Base-by-base conservation (phyloP, 345 rosid species). In the Salix udensis region DNA sequence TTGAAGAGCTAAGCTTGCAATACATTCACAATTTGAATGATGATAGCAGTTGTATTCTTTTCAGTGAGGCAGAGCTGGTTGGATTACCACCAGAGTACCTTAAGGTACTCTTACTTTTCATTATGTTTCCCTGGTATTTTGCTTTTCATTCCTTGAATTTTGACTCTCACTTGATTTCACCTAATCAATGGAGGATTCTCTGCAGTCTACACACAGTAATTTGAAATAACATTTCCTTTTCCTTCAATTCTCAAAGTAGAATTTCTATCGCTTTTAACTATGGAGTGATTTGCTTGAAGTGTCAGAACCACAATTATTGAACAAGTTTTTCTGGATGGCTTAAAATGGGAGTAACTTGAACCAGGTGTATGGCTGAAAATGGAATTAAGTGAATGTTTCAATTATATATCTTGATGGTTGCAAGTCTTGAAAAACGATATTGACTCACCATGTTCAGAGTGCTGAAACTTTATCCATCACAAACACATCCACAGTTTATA, bases 31-130 rank as follows among this genome's bases (percentile, higher is more conserved):
- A 93, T 78, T 81, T 95, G 79, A 91, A 85, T 82, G 93, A 90
- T 74, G 96, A 93, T 84, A 79, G 67, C 81, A 73, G 92, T 77
- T 87, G 64, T 83, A 90, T 93, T 78, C 85, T 88, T 72, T 89
- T 95, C 55, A 74, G 84, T 66, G 92, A 89, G 86, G 67, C 83
- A 68, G 97, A 93, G 80, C 92, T 95, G 72, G 82, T 72, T 77
- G 98, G 98, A 82, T 73, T 93, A 77, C 97, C 97, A 73, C 52
- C 85, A 42, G 91, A 93, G 83, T 88, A 88, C 76, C 88, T 93
- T 79, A 85, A 90, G 98, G 98, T 91, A 28, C 44, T 28, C 48
- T 72, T 64, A 64, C 52, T 68, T 48, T 75, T 67, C 68, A 18
- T 73, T 18, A 30, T 69, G 26, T 66, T 70, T 73, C 64, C 44